Percentiles rank a stretch among this genome's conserved stretches.
phyloP scores from a whole-genome alignment of 164 flowering plant genomes.

The Vitis labrusca region DNA sequence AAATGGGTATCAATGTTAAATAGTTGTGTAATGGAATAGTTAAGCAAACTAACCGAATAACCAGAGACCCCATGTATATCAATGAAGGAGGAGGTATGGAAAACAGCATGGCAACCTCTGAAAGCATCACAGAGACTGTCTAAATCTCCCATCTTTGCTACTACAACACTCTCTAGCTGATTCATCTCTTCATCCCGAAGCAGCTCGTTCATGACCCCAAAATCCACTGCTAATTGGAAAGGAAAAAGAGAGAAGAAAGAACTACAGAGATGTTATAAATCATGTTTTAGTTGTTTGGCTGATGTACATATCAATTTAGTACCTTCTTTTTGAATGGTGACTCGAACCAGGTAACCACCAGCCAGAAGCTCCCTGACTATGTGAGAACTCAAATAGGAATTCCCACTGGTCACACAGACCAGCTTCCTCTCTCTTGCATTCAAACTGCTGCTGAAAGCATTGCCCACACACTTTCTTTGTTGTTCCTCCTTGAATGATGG shows the following conservation, averaged over 20 bases:
- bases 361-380: conserved; percentile 29
- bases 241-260: not conserved
- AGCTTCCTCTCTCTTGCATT: conserved; percentile 27
- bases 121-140: conserved; percentile 37
- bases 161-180: conserved; percentile 33
- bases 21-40: not conserved
- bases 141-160: conserved; percentile 32
- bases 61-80: conserved; percentile 46
- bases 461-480: conserved; percentile 6
- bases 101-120: conserved; percentile 39
- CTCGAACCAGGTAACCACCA: conserved; percentile 36
- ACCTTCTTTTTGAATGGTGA: conserved; percentile 33
- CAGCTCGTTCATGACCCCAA: conserved; percentile 28
- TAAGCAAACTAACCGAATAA: conserved; percentile 33
- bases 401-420: conserved; percentile 42
- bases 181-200: conserved; percentile 28
- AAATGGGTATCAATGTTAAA: not conserved
- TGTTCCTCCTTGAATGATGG: conserved; percentile 4
- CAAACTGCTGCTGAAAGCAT: conserved; percentile 8
- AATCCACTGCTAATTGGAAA: conserved; percentile 21
- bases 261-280: not conserved
- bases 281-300: too few relatives aligned
- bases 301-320: not conserved
- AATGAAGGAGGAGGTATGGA: conserved; percentile 47
- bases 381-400: conserved; percentile 32